Conservation (phyloP, 768 basidiomycete species). For the Boletus reticulatus region DNA sequence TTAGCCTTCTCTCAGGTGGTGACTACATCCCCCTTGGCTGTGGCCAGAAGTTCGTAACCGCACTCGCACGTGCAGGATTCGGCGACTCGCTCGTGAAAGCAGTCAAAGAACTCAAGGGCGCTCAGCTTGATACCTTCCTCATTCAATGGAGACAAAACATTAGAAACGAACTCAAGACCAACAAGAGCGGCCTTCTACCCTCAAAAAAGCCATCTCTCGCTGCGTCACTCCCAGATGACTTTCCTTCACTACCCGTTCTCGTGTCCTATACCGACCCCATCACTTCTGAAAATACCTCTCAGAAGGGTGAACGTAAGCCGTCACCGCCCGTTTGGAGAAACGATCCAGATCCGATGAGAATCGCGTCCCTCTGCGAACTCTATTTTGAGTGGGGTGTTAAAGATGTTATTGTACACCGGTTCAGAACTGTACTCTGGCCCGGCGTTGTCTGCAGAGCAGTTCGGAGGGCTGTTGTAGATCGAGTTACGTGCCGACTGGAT, state of each 20-base stretch:
- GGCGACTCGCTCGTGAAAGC: slow-evolving; percentile 67
- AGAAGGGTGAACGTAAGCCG: slow-evolving; percentile 32
- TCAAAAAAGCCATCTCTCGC: slow-evolving; percentile 66
- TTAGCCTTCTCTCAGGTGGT: slow-evolving; percentile 82
- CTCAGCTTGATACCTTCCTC: slow-evolving; percentile 52
- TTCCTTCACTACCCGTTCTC: slow-evolving; percentile 73
- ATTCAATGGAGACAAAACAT: slow-evolving; percentile 61
- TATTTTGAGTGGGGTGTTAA: slow-evolving; percentile 93
- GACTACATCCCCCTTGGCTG: slow-evolving; percentile 78
- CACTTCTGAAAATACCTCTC: slow-evolving; percentile 57
- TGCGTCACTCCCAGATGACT: slow-evolving; percentile 57
- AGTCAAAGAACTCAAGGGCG: slow-evolving; percentile 45
- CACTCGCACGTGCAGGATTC: slow-evolving; percentile 78
- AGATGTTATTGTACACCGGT: slow-evolving; percentile 79
- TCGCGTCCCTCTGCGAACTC: slow-evolving; percentile 80
- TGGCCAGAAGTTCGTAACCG: slow-evolving; percentile 70
- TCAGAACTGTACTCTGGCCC: slow-evolving; percentile 81
- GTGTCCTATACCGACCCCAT: slow-evolving; percentile 77
- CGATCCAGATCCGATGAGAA: slow-evolving; percentile 67
- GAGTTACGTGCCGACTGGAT: slow-evolving; percentile 31
- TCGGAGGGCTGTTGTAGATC: slow-evolving; percentile 57
- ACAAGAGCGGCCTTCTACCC: slow-evolving; percentile 60
- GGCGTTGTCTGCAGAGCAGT: slow-evolving; percentile 68
- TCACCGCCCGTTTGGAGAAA: slow-evolving; percentile 44
- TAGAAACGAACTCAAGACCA: slow-evolving; percentile 62